These are phyloP conservation scores for Pseudomonodictys pantanalensis DNA, from an alignment of 495 filamentous ascomycete species.

Conservation along the genomic window DNA sequence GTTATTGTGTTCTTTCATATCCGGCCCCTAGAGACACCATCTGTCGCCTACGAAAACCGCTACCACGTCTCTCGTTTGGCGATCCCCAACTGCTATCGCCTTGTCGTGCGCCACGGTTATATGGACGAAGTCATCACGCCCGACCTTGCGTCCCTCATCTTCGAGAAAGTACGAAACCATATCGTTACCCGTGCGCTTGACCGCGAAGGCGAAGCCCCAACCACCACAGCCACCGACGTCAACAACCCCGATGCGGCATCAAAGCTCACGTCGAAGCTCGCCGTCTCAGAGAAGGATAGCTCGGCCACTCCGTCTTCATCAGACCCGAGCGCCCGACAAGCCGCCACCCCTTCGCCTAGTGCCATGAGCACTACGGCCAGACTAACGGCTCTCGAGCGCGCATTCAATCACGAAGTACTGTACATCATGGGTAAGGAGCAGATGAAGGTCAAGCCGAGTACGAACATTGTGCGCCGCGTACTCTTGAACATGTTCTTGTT, in stretches of 20 bases:
- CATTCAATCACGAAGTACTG: slow-evolving; percentile 59
- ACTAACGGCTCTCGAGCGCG: slow-evolving; percentile 47
- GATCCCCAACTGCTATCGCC: slow-evolving; percentile 60
- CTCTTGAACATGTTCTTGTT: slow-evolving; percentile 60
- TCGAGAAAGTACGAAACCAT: slow-evolving; percentile 57
- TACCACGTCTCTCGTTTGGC: slow-evolving; percentile 48
- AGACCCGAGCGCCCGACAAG: neutral
- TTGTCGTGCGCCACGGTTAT: slow-evolving; percentile 68
- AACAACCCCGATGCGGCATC: neutral
- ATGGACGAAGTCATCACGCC: slow-evolving; percentile 64
- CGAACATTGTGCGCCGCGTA: slow-evolving; percentile 47
- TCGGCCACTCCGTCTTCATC: slow-evolving; percentile 28
- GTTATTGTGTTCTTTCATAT: slow-evolving; percentile 41
- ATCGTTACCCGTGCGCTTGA: slow-evolving; percentile 39
- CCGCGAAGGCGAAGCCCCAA: neutral
- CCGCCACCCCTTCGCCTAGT: slow-evolving; percentile 13
- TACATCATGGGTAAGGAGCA: slow-evolving; percentile 75
- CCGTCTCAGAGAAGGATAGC: neutral
- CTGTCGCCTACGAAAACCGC: slow-evolving; percentile 42
- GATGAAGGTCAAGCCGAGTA: slow-evolving; percentile 51
- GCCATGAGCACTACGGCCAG: slow-evolving; percentile 21
- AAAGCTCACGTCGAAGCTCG: neutral
- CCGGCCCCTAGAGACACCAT: slow-evolving; percentile 35
- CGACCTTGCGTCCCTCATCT: slow-evolving; percentile 58
- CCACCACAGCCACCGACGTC: neutral